Percentiles rank a stretch among this genome's conserved stretches.
Evolutionary conservation across 2,329 filamentous ascomycete species (phyloP).

Genomic region (Zymoseptoria brevis): DNA sequence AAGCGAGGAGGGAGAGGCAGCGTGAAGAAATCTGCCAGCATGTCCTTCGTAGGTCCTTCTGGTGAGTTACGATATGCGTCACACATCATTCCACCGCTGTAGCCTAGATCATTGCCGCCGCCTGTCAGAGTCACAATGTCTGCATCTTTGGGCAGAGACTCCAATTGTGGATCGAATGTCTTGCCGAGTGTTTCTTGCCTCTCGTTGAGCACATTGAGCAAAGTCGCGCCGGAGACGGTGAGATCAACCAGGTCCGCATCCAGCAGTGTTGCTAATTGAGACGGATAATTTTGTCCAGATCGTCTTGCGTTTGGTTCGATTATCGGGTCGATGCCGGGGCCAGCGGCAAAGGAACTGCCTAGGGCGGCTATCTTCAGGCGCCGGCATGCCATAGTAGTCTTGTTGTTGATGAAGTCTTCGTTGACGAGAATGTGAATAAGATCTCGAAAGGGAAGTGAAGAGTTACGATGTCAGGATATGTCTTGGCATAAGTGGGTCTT

Average conservation of each 20-base stretch:
- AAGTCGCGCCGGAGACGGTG: slow-evolving; percentile 32
- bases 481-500: neutral
- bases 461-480: neutral
- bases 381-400: neutral
- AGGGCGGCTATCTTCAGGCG: slow-evolving; percentile 9
- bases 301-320: slow-evolving; percentile 25
- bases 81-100: slow-evolving; percentile 3
- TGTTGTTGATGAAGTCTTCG: neutral
- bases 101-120: slow-evolving; percentile 3
- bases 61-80: neutral
- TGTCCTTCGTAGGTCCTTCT: neutral
- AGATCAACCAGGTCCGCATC: slow-evolving; percentile 23
- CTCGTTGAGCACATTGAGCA: slow-evolving; percentile 32
- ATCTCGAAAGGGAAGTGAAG: neutral
- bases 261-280: slow-evolving; percentile 25
- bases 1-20: neutral
- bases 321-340: slow-evolving; percentile 30
- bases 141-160: neutral
- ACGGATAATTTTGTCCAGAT: slow-evolving; percentile 33
- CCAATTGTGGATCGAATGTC: neutral
- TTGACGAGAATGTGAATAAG: neutral
- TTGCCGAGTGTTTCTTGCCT: slow-evolving; percentile 22
- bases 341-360: slow-evolving; percentile 21
- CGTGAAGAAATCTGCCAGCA: neutral
- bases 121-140: slow-evolving; percentile 2